Percentiles rank a stretch among this genome's conserved stretches.
Evolutionary conservation across 345 rosid species (phyloP).

Genomic region (Salix udensis): DNA sequence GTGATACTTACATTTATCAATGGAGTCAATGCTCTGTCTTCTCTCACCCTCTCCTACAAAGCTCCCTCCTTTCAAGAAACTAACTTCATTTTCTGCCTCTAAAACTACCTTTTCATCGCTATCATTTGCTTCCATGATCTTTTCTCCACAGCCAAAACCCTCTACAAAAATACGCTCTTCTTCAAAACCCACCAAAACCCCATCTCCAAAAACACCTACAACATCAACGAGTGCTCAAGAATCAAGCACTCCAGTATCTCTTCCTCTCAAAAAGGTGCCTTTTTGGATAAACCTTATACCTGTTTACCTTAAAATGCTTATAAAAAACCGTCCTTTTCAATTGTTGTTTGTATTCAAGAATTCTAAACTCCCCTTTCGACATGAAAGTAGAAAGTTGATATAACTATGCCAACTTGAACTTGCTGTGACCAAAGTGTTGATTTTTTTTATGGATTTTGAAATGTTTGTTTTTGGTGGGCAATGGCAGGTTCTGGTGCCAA

Average conservation of each 20-base stretch:
- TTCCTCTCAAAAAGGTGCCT: conserved; percentile 54
- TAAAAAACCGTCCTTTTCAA: background rate
- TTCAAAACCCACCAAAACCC: conserved; percentile 15
- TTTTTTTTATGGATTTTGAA: background rate
- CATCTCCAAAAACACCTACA: conserved; percentile 22
- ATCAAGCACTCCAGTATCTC: background rate
- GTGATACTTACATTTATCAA: conserved; percentile 6
- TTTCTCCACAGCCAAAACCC: conserved; percentile 20
- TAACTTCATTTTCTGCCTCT: conserved; percentile 17
- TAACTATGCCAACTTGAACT: too few relatives aligned
- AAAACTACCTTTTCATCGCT: conserved; percentile 5
- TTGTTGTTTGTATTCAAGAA: background rate
- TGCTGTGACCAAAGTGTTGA: background rate
- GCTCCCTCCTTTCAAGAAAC: conserved; percentile 9
- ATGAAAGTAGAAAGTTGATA: too few relatives aligned
- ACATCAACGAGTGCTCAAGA: conserved; percentile 7
- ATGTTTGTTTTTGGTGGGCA: conserved; percentile 13
- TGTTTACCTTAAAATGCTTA: conserved; percentile 1
- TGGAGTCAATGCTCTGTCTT: conserved; percentile 38
- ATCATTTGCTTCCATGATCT: conserved; percentile 25
- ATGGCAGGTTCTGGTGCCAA: conserved; percentile 72
- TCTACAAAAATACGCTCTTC: conserved; percentile 17
- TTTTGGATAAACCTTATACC: conserved; percentile 6
- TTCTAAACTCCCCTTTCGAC: background rate
- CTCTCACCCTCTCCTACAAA: conserved; percentile 19